Percentiles rank a stretch among this genome's conserved stretches.
These are phyloP conservation scores for Carex myosuroides DNA, from an alignment of 176 grass and related monocot species.

Conservation along the genomic window DNA sequence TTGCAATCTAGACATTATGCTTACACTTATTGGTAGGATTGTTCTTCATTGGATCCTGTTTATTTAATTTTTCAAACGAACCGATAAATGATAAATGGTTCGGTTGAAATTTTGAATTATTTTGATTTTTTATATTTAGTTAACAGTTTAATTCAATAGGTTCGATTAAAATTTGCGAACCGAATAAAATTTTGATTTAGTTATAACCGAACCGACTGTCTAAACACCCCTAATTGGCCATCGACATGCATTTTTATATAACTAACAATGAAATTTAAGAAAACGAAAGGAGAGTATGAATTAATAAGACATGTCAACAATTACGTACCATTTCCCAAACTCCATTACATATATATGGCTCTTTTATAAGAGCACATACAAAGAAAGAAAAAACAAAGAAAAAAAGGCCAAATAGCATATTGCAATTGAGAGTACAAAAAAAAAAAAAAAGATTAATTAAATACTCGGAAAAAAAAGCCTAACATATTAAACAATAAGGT, in stretches of 20 bases:
- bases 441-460: not conserved
- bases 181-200: no score
- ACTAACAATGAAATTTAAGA: not conserved
- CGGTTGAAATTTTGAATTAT: no score
- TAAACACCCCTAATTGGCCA: not conserved
- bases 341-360: not conserved
- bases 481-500: constrained; percentile 13
- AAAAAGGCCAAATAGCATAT: not conserved
- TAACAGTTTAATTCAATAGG: no score
- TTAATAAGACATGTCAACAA: not conserved
- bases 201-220: no score
- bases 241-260: not conserved
- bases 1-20: not conserved
- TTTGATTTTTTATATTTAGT: no score
- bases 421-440: not conserved
- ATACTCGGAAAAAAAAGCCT: not conserved
- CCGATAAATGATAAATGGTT: no score
- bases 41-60: no score
- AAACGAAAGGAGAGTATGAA: not conserved
- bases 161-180: no score
- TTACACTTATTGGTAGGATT: no score
- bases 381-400: not conserved
- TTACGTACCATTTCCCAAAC: not conserved
- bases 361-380: not conserved
- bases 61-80: no score